Evolutionary conservation across 2,329 filamentous ascomycete genomes (phyloP).

Genomic region (Scopulariopsis brevicaulis): DNA sequence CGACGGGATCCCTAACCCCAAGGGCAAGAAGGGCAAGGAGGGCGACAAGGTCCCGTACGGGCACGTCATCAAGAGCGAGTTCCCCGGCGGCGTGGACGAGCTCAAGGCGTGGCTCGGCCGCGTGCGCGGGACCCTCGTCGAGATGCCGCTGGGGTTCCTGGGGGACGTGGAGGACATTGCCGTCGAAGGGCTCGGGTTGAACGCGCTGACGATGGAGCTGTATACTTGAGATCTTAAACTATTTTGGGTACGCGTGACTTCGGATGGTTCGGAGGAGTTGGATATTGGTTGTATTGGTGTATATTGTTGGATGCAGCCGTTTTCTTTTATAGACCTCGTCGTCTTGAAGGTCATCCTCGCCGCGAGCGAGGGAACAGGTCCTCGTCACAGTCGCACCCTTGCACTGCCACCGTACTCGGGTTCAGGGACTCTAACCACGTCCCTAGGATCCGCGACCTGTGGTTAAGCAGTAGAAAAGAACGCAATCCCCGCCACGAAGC

Average conservation of each 20-base stretch:
- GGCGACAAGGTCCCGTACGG: slow-evolving; percentile 61
- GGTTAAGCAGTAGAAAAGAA: neutral
- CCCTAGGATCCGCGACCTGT: neutral
- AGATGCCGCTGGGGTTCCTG: slow-evolving; percentile 87
- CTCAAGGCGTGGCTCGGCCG: slow-evolving; percentile 58
- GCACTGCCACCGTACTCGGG: too few relatives aligned
- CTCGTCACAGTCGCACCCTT: neutral
- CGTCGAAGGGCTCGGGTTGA: slow-evolving; percentile 64
- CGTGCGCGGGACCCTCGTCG: slow-evolving; percentile 62
- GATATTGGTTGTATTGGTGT: neutral
- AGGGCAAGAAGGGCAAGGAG: slow-evolving; percentile 18
- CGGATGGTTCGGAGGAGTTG: too few relatives aligned
- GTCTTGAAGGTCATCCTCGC: neutral
- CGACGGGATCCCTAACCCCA: slow-evolving; percentile 30
- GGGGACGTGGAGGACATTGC: slow-evolving; percentile 75
- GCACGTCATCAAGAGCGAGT: slow-evolving; percentile 74
- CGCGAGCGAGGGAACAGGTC: neutral
- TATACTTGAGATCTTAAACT: slow-evolving; percentile 41
- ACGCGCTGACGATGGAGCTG: slow-evolving; percentile 59
- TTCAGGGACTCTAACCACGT: too few relatives aligned
- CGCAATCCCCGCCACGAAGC: too few relatives aligned
- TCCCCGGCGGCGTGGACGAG: slow-evolving; percentile 60
- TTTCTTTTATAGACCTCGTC: neutral
- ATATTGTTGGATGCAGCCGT: neutral
- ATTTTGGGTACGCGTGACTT: neutral